phyloP scores from a whole-genome alignment of 768 basidiomycete genomes.

The Trametes elegans region DNA sequence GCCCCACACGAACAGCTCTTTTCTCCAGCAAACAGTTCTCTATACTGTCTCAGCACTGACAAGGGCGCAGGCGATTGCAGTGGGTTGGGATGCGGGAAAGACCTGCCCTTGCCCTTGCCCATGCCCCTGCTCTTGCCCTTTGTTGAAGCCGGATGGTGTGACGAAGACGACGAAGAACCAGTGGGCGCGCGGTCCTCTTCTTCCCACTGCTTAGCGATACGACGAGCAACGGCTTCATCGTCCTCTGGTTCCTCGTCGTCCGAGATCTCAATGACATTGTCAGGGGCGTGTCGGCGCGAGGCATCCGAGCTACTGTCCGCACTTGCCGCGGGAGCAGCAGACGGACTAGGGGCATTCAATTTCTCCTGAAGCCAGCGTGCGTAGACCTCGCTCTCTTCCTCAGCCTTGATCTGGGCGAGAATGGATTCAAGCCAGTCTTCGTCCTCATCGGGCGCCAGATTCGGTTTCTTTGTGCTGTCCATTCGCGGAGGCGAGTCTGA shows the following conservation, averaged over 20 bases:
- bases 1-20: conserved; percentile 39
- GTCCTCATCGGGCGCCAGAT: conserved; percentile 30
- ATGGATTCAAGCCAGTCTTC: conserved; percentile 41
- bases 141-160: conserved; percentile 5
- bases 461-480: conserved; percentile 3
- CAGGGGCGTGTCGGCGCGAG: neutral
- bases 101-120: no score
- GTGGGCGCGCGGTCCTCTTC: conserved; percentile 16
- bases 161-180: conserved; percentile 10
- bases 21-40: conserved; percentile 36
- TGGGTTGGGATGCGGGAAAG: no score
- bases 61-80: conserved; percentile 30
- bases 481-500: neutral
- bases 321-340: neutral
- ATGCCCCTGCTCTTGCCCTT: conserved; percentile 16
- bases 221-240: conserved; percentile 39
- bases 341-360: conserved; percentile 22
- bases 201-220: conserved; percentile 42
- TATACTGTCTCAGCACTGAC: conserved; percentile 31
- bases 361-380: conserved; percentile 37
- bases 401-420: conserved; percentile 40
- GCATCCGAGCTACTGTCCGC: neutral
- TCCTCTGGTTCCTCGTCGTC: conserved; percentile 28
- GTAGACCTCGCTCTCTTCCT: conserved; percentile 43
- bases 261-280: conserved; percentile 2